Evolutionary conservation across 2,329 filamentous ascomycete genomes (phyloP), one percentile per base, ranked within the genome.

Genomic region (Chrysosphaeria jannelii): DNA sequence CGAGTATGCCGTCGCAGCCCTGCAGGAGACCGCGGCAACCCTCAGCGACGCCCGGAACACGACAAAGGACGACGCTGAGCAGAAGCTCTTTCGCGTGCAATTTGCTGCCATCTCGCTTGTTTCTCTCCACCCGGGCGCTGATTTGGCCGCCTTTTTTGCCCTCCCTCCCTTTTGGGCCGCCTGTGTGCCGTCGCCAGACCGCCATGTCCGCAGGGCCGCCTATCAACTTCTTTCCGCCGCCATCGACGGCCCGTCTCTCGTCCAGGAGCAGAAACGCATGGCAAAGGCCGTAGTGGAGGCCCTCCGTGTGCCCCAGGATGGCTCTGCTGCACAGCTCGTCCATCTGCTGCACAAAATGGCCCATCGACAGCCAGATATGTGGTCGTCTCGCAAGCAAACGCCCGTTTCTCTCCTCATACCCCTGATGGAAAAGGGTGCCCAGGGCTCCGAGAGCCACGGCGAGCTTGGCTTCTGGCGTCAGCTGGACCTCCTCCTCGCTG

Each of bases 1-100:
- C 27, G 63, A 78, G 23, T 91, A 76, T 42, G 75, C 76, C 27
- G 60, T 58, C 26, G 64, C 75, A 36, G 75, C 76, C 5, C 58
- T 85, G 20, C 60, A 67, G 25, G 85, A 97, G 42, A 81, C 70
- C 0, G 44, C 67, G 3, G 56, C 68, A 17, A 88, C 75, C 0
- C 49, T 97, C 17, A 93, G 79, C 38, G 85, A 97, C 39, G 74
- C 88, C 43, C 59, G 81, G 13, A 75, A 65, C 1, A 74, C 78
- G 4, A 85, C 63, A 28, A 47, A 59, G 6, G 81, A 93, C 33
- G 85, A 97, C 39, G 66, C 76, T 4, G 60, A 78, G 32, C 60
- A 70, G 10, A 91, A 90, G 35, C 85, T 88, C 44, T 60, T 65
- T 29, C 59, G 85, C 22, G 78, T 91, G 4, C 36, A 63, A 3